Percentiles rank a stretch among this genome's conserved stretches.
Conservation (phyloP, 108 stramenopile genomes). For the Nannochloropsis oceanica region DNA sequence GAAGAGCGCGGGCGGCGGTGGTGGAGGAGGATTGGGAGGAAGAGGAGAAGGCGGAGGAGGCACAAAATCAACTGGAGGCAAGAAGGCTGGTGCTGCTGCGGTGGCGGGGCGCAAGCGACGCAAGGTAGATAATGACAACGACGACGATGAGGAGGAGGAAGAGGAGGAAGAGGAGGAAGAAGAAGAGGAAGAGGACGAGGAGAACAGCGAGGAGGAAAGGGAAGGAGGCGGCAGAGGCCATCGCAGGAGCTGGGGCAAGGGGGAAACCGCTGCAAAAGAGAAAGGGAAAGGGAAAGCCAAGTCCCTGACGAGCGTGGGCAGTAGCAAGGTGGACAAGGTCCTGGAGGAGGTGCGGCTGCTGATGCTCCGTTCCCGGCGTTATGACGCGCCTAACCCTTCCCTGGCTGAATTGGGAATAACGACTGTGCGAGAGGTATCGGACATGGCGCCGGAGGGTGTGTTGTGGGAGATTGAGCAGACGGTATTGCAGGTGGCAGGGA, state of each 20-base stretch:
- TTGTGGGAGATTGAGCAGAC: conserved; percentile 31
- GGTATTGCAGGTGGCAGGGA: conserved; percentile 21
- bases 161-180: background rate
- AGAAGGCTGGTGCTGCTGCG: background rate
- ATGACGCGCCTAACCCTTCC: background rate
- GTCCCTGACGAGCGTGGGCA: background rate
- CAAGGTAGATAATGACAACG: background rate
- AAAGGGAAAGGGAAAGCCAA: background rate
- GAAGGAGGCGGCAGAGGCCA: background rate
- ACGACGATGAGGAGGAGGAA: background rate
- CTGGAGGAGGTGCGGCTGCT: background rate
- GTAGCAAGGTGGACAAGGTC: background rate
- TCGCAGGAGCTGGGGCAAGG: background rate
- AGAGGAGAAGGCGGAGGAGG: background rate
- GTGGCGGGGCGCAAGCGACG: background rate
- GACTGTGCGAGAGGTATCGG: conserved; percentile 8
- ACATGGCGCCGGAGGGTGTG: conserved; percentile 22
- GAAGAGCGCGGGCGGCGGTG: background rate
- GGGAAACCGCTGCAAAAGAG: background rate
- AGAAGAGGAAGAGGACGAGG: background rate
- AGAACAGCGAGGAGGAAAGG: background rate
- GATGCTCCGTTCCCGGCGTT: background rate
- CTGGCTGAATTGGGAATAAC: background rate
- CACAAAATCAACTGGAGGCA: background rate
- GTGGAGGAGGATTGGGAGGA: background rate